Evolutionary conservation across 331 rosid species (phyloP), one percentile per base, ranked within the genome.

Genomic region (Arachis monticola): DNA sequence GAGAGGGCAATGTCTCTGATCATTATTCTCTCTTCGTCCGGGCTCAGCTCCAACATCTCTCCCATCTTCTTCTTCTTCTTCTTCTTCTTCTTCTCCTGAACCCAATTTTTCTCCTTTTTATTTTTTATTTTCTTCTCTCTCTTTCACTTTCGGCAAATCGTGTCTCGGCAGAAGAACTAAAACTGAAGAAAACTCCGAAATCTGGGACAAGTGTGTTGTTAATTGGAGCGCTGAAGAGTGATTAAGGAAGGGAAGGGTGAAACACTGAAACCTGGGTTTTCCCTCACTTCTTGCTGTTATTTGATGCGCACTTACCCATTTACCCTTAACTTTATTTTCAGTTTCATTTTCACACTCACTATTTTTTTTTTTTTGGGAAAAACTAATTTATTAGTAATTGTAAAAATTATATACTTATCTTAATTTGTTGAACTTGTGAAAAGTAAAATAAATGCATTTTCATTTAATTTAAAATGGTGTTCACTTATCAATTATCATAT

Each of bases 1-100:
- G 97, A 74, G 64, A 88, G 80, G 66, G 97, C 97, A 87, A 94
- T 92, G 88, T 92, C 99, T 74, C 90, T 83, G 64, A 94, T 94
- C 91, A 83, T 82, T 67, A 92, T 84, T 83, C 99, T 88, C 86
- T 94, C 99, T 78, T 92, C 96, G 63, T 94, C 99, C 1, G 97
- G 92, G 32, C 83, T 83, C 61, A 90, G 85, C 84, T 90, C 96
- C 57, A 86, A 80, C 67, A 86, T 81, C 73, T 90, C 96, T 66
- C 88, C 72, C 97, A 89, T 90, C 47, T 69, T 46, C 50, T 2
- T 45, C 12, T 66, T 57, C 52, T 65, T 50, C 12, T 66, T 57
- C 52, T 65, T 50, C 59, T 1, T 30, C 22, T 17, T 22, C 27
- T 22, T 22, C 27, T 30, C 59, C 56, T 35, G 4, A 45, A 66